Conservation (phyloP, 2,329 filamentous ascomycete genomes). For the Leptoxyphium fumago region DNA sequence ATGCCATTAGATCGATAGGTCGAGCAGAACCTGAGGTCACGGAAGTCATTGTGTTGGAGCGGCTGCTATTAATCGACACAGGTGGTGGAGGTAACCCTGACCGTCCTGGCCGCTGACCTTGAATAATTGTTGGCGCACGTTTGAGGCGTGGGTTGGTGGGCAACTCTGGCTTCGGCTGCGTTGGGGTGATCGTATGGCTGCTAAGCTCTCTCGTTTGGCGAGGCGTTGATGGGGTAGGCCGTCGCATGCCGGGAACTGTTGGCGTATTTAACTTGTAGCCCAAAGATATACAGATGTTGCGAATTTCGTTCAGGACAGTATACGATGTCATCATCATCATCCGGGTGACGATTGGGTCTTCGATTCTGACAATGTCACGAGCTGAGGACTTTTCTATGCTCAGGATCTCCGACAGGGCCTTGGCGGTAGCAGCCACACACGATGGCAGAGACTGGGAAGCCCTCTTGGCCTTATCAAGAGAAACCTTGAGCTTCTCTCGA, state of each 20-base stretch:
- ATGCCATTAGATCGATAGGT: conserved; percentile 64
- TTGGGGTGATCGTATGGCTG: conserved; percentile 28
- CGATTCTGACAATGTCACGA: conserved; percentile 34
- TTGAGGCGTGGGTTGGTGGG: conserved; percentile 27
- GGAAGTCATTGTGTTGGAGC: conserved; percentile 38
- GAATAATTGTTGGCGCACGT: background rate
- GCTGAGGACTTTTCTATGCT: background rate
- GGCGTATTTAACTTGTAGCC: conserved; percentile 24
- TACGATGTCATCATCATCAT: conserved; percentile 45
- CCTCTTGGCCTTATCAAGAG: background rate
- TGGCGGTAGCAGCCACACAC: background rate
- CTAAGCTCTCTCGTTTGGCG: conserved; percentile 17
- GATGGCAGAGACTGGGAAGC: background rate
- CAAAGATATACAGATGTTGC: conserved; percentile 42
- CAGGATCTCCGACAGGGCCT: background rate
- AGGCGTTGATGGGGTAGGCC: conserved; percentile 4
- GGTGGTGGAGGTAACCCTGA: conserved; percentile 23
- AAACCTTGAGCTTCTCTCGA: background rate
- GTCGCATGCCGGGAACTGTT: background rate
- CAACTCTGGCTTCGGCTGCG: conserved; percentile 26
- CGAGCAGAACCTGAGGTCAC: conserved; percentile 47
- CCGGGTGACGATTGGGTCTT: conserved; percentile 42
- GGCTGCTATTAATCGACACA: conserved; percentile 34
- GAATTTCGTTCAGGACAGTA: conserved; percentile 42
- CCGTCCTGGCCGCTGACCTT: conserved; percentile 5